Percentiles rank a stretch among this genome's conserved stretches.
These are phyloP conservation scores for Dipteronia dyeriana DNA, from an alignment of 345 rosid species.

Conservation along the genomic window DNA sequence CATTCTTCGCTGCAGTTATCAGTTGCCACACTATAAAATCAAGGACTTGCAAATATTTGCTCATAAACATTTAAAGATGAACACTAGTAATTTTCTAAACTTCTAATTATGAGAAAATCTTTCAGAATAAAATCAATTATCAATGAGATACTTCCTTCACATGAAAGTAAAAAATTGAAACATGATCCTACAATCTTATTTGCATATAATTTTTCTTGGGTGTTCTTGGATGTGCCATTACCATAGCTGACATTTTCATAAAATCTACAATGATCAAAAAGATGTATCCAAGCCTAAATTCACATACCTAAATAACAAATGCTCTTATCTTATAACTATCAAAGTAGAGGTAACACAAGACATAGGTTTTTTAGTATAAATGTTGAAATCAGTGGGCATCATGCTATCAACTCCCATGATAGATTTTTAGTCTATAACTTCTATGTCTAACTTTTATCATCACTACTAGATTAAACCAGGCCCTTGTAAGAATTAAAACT, in stretches of 20 bases:
- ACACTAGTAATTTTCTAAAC: too few relatives aligned
- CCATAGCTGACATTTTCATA: background rate
- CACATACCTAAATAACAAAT: background rate
- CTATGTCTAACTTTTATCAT: background rate
- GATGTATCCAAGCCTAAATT: background rate
- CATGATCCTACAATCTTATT: too few relatives aligned
- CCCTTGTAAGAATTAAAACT: background rate
- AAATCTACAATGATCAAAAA: background rate
- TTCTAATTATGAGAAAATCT: background rate
- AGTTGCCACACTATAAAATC: background rate
- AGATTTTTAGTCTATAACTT: background rate
- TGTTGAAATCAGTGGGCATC: background rate
- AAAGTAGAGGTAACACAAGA: too few relatives aligned
- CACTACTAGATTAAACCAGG: background rate
- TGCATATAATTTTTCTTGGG: background rate
- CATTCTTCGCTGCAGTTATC: background rate
- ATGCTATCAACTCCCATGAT: background rate
- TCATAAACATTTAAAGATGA: too few relatives aligned
- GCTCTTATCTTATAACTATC: background rate
- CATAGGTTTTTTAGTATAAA: background rate
- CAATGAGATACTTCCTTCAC: background rate
- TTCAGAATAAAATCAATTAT: background rate
- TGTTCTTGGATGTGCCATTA: background rate
- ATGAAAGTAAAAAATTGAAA: background rate
- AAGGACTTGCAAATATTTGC: too few relatives aligned